Evolutionary conservation across 768 basidiomycete species (phyloP), one percentile per base, ranked within the genome.

Genomic region (Russula compacta): DNA sequence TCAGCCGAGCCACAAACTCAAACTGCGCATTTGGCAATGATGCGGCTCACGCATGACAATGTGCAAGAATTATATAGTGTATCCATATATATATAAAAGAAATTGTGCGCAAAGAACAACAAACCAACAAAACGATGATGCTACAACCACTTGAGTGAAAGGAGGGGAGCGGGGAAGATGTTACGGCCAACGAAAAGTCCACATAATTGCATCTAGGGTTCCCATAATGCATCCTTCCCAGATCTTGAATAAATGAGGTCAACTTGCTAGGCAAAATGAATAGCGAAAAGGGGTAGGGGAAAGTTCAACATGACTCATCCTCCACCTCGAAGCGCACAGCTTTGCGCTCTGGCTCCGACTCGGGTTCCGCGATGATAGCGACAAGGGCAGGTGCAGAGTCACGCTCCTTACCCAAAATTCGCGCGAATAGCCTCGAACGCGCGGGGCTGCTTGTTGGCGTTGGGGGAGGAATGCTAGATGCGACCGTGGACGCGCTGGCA

Each of bases 401-500:
- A 40, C 56, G 53, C 2, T 66, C 55, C 48, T 60, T 51, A 8
- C 64, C 39, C 6, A 66, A 44, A 19, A 65, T 52, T 5, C 58
- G 64, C 15, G 77, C 72, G 6, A 74, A 72, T 6, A 58, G 33
- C 35, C 73, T 60, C 3, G 76, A 69, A 17, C 68, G 72, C 4
- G 70, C 50, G 11, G 69, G 61, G 0, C 64, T 67, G n/a, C 64
- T 65, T 12, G 69, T 64, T 36, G 67, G 53, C 8, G 65, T 70
- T 19, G 69, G 64, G 9, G 70, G 64, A 48, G 69, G 73, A 17
- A 73, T 68, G 38, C 70, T 74, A 29, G 81, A 80, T 5, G 77
- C 78, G 39, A 76, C 70, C 1, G 81, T 81, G 21, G 81, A 77
- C 2, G 81, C 77, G 5, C 81, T 80, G 17, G 74, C 75, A 29